Conservation (phyloP, 2,329 filamentous ascomycete genomes). For the Gyromitra esculenta region DNA sequence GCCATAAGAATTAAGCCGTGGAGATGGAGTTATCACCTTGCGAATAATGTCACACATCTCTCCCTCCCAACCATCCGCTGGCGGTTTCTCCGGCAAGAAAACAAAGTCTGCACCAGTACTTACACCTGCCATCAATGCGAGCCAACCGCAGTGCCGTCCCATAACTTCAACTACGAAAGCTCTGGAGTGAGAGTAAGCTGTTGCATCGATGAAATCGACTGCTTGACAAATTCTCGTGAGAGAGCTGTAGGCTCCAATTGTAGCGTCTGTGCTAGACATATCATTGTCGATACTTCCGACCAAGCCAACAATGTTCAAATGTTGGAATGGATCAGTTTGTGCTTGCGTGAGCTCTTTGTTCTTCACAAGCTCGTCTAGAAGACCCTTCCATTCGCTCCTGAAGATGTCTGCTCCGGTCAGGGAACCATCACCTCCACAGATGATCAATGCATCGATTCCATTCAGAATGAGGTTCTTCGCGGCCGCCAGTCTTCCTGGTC, state of each 20-base stretch:
- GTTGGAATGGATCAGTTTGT: conserved; percentile 78
- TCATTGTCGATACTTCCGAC: conserved; percentile 99
- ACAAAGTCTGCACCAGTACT: conserved; percentile 95
- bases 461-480: conserved; percentile 94
- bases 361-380: conserved; percentile 83
- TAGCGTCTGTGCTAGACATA: conserved; percentile 94
- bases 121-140: conserved; percentile 94
- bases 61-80: conserved; percentile 84
- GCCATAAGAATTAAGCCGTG: conserved; percentile 45
- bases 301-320: conserved; percentile 94
- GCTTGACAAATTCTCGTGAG: conserved; percentile 92
- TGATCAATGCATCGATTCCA: conserved; percentile 94
- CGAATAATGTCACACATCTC: conserved; percentile 84
- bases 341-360: conserved; percentile 75
- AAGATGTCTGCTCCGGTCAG: conserved; percentile 96
- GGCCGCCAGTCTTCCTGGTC: conserved; percentile 80
- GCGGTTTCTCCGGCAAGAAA: conserved; percentile 95
- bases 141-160: conserved; percentile 97
- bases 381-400: conserved; percentile 86
- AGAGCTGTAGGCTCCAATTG: conserved; percentile 95
- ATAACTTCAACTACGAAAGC: conserved; percentile 99
- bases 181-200: conserved; percentile 89
- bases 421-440: conserved; percentile 96
- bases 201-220: conserved; percentile 96
- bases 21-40: conserved; percentile 65